These are phyloP conservation scores for Hericium coralloides DNA, from an alignment of 768 basidiomycete species.

Conservation along the genomic window DNA sequence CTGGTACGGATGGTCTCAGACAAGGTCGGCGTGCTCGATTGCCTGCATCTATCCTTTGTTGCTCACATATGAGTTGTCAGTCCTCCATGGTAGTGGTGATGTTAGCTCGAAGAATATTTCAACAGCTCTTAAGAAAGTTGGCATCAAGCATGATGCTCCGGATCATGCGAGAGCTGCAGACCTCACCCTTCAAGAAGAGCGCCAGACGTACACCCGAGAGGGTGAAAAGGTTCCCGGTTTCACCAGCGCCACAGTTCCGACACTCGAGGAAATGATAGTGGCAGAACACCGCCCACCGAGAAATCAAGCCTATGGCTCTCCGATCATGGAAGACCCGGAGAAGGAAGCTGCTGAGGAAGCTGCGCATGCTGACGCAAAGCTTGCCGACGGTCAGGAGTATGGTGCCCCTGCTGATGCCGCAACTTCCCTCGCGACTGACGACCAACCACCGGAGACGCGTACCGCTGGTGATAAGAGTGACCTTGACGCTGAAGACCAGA, in stretches of 20 bases:
- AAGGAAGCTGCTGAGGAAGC: background rate
- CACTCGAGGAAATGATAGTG: constrained; percentile 58
- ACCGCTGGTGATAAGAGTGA: constrained; percentile 30
- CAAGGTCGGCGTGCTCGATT: constrained; percentile 36
- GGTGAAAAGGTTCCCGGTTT: constrained; percentile 48
- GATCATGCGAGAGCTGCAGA: constrained; percentile 32
- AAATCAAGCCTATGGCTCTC: constrained; percentile 2
- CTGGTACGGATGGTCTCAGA: constrained; percentile 5
- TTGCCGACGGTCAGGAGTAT: constrained; percentile 35
- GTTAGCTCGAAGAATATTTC: constrained; percentile 25
- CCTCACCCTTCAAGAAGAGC: constrained; percentile 36
- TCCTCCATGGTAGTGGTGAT: constrained; percentile 30
- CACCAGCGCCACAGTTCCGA: constrained; percentile 54
- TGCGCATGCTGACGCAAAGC: constrained; percentile 23
- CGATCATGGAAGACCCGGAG: constrained; percentile 1
- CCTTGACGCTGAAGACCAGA: constrained; percentile 38
- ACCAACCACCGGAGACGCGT: constrained; percentile 39
- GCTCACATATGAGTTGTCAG: constrained; percentile 23
- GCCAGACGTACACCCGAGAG: constrained; percentile 41
- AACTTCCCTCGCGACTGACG: constrained; percentile 30
- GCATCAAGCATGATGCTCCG: constrained; percentile 30
- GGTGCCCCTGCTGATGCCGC: constrained; percentile 50
- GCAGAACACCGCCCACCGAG: constrained; percentile 26
- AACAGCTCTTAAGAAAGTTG: constrained; percentile 33
- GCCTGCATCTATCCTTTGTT: no score